phyloP scores from a whole-genome alignment of 23 red algal species.

The Gracilariopsis chorda region DNA sequence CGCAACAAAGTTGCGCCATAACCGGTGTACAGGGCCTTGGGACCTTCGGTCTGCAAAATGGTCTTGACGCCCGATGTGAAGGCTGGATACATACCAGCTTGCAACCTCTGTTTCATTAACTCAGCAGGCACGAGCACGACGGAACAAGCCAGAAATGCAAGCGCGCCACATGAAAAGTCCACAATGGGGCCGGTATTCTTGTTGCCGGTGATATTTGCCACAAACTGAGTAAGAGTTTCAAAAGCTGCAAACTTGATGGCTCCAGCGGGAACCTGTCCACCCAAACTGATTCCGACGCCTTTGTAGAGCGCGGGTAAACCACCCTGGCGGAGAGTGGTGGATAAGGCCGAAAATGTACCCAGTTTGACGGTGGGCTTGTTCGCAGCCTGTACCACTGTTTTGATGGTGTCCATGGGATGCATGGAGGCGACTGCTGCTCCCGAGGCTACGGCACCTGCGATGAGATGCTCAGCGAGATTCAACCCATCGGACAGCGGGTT shows the following conservation, averaged over 20 bases:
- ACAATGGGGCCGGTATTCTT: not conserved
- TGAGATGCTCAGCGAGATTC: slow-evolving; percentile 61
- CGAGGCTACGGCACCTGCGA: slow-evolving; percentile 89
- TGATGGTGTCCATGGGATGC: slow-evolving; percentile 98
- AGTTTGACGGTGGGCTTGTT: not conserved
- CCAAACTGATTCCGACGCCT: slow-evolving; percentile 57
- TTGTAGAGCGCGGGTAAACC: slow-evolving; percentile 69
- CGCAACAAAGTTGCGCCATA: slow-evolving; percentile 78
- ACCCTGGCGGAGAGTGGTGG: slow-evolving; percentile 7
- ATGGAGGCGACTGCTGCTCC: slow-evolving; percentile 69
- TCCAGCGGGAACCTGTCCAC: slow-evolving; percentile 81
- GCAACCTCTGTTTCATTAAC: slow-evolving; percentile 90
- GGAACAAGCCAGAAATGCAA: slow-evolving; percentile 89
- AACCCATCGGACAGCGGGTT: slow-evolving; percentile 76
- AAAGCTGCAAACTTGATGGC: slow-evolving; percentile 97
- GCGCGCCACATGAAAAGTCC: slow-evolving; percentile 79
- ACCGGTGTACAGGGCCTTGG: slow-evolving; percentile 75
- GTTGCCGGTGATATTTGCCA: not conserved
- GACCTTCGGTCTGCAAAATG: slow-evolving; percentile 65
- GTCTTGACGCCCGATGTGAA: slow-evolving; percentile 40
- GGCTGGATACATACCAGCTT: slow-evolving; percentile 79
- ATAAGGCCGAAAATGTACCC: slow-evolving; percentile 2
- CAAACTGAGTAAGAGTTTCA: slow-evolving; percentile 77
- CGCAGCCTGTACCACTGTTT: slow-evolving; percentile 79
- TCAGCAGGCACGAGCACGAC: slow-evolving; percentile 87